Evolutionary conservation across 2,329 filamentous ascomycete species (phyloP).

Genomic region (Alternaria novae-zelandiae): DNA sequence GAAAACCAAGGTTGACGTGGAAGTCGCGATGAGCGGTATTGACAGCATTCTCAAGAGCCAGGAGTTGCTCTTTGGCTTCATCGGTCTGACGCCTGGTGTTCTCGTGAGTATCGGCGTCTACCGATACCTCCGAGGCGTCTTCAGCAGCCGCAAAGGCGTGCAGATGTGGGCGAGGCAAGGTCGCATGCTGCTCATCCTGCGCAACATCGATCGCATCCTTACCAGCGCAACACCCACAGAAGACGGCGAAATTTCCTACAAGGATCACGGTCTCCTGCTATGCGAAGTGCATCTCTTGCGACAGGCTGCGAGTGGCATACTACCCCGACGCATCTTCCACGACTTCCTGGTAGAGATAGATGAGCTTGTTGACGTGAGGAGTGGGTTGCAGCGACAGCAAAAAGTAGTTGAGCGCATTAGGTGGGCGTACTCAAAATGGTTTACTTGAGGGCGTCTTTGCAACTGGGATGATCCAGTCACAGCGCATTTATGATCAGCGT

Average conservation of each 20-base stretch:
- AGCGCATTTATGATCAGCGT: not conserved
- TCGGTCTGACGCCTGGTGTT: slow-evolving; percentile 91
- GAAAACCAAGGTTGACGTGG: slow-evolving; percentile 98
- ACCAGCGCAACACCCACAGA: slow-evolving; percentile 63
- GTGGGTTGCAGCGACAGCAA: slow-evolving; percentile 77
- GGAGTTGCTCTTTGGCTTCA: slow-evolving; percentile 95
- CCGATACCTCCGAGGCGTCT: slow-evolving; percentile 72
- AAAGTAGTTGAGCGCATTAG: slow-evolving; percentile 82
- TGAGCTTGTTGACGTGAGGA: slow-evolving; percentile 80
- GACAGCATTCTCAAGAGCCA: slow-evolving; percentile 94
- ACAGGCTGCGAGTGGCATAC: slow-evolving; percentile 67
- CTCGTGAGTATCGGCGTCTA: slow-evolving; percentile 78
- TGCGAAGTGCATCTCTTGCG: slow-evolving; percentile 88
- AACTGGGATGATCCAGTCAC: not conserved
- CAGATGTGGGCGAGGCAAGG: slow-evolving; percentile 69
- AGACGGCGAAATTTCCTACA: slow-evolving; percentile 81
- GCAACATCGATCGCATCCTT: slow-evolving; percentile 81
- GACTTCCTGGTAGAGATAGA: slow-evolving; percentile 90
- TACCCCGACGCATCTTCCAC: slow-evolving; percentile 76
- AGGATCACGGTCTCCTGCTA: slow-evolving; percentile 87
- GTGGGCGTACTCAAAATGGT: slow-evolving; percentile 88
- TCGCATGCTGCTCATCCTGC: slow-evolving; percentile 76
- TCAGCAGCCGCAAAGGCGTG: slow-evolving; percentile 74
- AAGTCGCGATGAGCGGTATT: slow-evolving; percentile 94
- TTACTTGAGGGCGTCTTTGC: slow-evolving; percentile 30